Evolutionary conservation across 2,329 filamentous ascomycete species (phyloP).

Genomic region (Colletotrichum cuscutae): DNA sequence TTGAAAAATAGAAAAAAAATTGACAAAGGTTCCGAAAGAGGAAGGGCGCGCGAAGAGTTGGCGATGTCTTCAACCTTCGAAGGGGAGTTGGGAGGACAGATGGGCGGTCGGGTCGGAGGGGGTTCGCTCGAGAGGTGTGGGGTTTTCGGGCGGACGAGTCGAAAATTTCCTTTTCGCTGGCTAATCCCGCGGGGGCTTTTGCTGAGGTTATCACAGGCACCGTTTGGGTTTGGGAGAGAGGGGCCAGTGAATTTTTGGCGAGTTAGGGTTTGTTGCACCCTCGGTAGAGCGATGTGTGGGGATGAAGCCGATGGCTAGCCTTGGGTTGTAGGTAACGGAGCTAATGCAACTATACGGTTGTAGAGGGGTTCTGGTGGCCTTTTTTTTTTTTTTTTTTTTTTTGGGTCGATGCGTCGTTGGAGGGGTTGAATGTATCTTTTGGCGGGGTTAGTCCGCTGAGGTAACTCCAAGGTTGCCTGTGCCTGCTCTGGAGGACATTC

Average conservation of each 20-base stretch:
- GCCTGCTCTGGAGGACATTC: too few species aligned
- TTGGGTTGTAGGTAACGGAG: not conserved
- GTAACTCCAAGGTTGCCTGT: conserved; percentile 2
- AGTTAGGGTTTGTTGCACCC: conserved; percentile 42
- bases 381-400: not conserved
- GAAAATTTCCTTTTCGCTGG: conserved; percentile 29
- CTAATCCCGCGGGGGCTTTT: not conserved
- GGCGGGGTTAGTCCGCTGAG: conserved; percentile 22
- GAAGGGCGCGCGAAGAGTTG: not conserved
- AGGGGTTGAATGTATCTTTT: not conserved
- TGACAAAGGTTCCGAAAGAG: not conserved
- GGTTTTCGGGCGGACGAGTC: conserved; percentile 14
- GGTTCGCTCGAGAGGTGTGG: conserved; percentile 11
- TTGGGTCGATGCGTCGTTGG: not conserved
- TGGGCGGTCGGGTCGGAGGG: conserved; percentile 16
- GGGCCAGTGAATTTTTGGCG: conserved; percentile 40
- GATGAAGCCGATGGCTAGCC: not conserved
- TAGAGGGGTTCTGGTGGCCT: conserved; percentile 13
- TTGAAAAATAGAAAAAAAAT: not conserved
- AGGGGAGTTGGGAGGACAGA: conserved; percentile 26
- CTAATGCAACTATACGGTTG: not conserved
- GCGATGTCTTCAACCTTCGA: conserved; percentile 15
- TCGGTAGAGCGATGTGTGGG: conserved; percentile 9
- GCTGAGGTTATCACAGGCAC: conserved; percentile 17
- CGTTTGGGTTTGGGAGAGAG: not conserved